Evolutionary conservation across 1,284 basidiomycete genomes (phyloP).

Genomic region (Sanghuangporus weigelae): DNA sequence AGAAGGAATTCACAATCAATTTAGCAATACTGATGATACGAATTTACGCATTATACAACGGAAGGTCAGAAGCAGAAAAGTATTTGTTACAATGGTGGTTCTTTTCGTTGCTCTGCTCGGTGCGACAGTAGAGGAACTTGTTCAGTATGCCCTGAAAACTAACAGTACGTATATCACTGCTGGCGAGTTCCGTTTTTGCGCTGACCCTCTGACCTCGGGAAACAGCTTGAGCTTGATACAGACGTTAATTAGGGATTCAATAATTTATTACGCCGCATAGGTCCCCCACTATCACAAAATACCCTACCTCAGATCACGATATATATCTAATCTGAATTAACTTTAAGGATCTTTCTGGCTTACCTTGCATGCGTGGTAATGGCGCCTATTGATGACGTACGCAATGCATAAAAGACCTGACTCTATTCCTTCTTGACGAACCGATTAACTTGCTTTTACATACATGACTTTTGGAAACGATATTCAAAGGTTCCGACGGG

Average conservation of each 20-base stretch:
- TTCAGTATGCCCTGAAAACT: background rate
- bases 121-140: background rate
- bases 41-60: constrained; percentile 15
- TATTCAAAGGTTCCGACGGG: constrained; percentile 3
- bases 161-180: background rate
- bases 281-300: background rate
- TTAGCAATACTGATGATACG: constrained; percentile 14
- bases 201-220: background rate
- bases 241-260: constrained; percentile 1
- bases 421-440: background rate
- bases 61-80: constrained; percentile 3
- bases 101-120: background rate
- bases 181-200: background rate
- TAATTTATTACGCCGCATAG: background rate
- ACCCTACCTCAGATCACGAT: no score
- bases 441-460: background rate
- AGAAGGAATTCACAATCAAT: background rate
- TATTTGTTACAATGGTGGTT: background rate
- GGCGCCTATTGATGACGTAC: background rate
- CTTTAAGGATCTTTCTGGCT: background rate
- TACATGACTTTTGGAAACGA: background rate
- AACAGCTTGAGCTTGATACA: background rate
- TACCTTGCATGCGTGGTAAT: background rate
- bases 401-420: background rate
- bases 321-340: background rate